Evolutionary conservation across 2,329 filamentous ascomycete species (phyloP).

Genomic region (Beauveria pseudobassiana): DNA sequence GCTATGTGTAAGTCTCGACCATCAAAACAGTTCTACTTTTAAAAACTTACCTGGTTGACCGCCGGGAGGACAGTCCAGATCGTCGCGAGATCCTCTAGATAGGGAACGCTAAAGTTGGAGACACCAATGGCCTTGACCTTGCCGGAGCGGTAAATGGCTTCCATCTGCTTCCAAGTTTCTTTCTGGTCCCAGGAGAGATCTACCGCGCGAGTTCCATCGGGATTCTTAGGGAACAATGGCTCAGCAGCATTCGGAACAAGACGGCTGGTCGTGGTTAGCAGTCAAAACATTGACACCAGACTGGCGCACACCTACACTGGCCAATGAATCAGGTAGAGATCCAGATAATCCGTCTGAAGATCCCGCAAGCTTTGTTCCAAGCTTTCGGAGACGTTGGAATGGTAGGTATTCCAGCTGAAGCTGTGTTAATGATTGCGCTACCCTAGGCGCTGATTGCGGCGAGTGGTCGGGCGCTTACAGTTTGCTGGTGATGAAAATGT

Average conservation of each 20-base stretch:
- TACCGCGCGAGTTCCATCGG: constrained; percentile 59
- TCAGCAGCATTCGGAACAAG: constrained; percentile 49
- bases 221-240: constrained; percentile 64
- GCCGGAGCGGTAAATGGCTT: constrained; percentile 53
- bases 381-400: constrained; percentile 58
- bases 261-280: constrained; percentile 28
- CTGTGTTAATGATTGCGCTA: not conserved
- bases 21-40: constrained; percentile 50
- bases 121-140: constrained; percentile 49
- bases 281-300: not conserved
- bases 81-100: constrained; percentile 47
- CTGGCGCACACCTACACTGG: constrained; percentile 54
- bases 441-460: not conserved
- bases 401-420: constrained; percentile 63
- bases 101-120: constrained; percentile 48
- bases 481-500: constrained; percentile 80
- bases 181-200: constrained; percentile 54
- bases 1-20: constrained; percentile 59
- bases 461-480: constrained; percentile 28
- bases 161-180: constrained; percentile 71
- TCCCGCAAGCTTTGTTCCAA: constrained; percentile 66
- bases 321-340: constrained; percentile 79
- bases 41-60: constrained; percentile 69
- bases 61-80: constrained; percentile 50
- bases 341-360: constrained; percentile 72